Conservation (phyloP, 2,329 filamentous ascomycete genomes). For the Canariomyces notabilis region DNA sequence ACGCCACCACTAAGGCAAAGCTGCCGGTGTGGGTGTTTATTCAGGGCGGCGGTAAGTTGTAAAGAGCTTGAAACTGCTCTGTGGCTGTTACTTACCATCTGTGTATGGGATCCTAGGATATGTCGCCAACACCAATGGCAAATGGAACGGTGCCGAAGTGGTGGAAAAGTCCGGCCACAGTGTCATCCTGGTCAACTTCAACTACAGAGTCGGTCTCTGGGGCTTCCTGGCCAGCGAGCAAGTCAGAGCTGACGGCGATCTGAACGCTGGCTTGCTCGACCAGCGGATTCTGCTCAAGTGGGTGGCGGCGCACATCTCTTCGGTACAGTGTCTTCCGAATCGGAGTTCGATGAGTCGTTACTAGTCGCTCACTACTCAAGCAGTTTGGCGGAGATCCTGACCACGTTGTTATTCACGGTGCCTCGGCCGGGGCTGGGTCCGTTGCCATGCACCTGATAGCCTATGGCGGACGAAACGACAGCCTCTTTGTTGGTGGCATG, state of each 20-base stretch:
- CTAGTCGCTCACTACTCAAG: not conserved
- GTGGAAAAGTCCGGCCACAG: slow-evolving; percentile 40
- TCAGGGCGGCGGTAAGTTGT: slow-evolving; percentile 36
- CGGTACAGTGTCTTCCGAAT: slow-evolving; percentile 29
- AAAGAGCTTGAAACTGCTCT: not conserved
- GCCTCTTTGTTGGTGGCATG: slow-evolving; percentile 43
- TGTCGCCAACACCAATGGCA: slow-evolving; percentile 42
- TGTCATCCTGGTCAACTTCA: slow-evolving; percentile 56
- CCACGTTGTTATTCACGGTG: slow-evolving; percentile 56
- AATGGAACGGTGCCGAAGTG: slow-evolving; percentile 46
- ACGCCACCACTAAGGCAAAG: slow-evolving; percentile 36
- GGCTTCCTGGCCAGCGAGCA: slow-evolving; percentile 58
- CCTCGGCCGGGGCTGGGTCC: slow-evolving; percentile 56
- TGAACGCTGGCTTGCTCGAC: slow-evolving; percentile 61
- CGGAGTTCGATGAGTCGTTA: not conserved
- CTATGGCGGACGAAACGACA: slow-evolving; percentile 40
- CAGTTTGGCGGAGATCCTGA: slow-evolving; percentile 54
- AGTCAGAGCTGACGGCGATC: slow-evolving; percentile 48
- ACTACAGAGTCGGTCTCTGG: slow-evolving; percentile 58
- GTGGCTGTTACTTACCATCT: not conserved
- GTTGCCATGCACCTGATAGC: slow-evolving; percentile 49
- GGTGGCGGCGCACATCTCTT: slow-evolving; percentile 54
- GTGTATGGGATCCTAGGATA: slow-evolving; percentile 40
- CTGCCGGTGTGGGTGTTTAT: slow-evolving; percentile 53
- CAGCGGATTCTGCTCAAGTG: slow-evolving; percentile 57